phyloP scores from a whole-genome alignment of 768 basidiomycete species.

The Termitomyces sp. region DNA sequence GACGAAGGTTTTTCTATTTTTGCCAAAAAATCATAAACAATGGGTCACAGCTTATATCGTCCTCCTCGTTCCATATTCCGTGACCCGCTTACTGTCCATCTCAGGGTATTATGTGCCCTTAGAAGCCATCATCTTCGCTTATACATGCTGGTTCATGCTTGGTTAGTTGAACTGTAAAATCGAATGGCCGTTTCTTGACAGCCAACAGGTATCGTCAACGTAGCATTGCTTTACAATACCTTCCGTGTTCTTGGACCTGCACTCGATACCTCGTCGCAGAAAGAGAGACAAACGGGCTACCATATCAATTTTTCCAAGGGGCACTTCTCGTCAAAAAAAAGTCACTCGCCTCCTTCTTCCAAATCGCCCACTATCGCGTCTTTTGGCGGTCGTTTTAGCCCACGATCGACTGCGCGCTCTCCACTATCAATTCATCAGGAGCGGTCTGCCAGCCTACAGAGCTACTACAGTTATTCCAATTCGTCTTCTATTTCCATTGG shows the following conservation, averaged over 20 bases:
- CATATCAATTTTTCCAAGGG: conserved; percentile 6
- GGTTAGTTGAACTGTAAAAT: conserved; percentile 33
- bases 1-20: neutral
- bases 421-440: conserved; percentile 20
- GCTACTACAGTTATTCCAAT: conserved; percentile 19
- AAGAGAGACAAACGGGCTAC: conserved; percentile 24
- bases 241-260: conserved; percentile 58
- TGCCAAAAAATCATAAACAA: conserved; percentile 4
- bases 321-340: conserved; percentile 15
- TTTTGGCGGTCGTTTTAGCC: conserved; percentile 5
- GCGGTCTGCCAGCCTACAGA: conserved; percentile 17
- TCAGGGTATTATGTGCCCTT: conserved; percentile 48
- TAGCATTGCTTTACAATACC: conserved; percentile 64
- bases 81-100: conserved; percentile 44
- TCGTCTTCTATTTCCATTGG: conserved; percentile 16
- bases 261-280: conserved; percentile 34
- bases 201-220: conserved; percentile 56
- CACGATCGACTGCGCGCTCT: conserved; percentile 8
- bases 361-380: conserved; percentile 9
- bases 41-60: conserved; percentile 50
- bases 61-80: conserved; percentile 54
- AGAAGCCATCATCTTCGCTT: conserved; percentile 41
- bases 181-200: neutral
- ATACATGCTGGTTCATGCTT: conserved; percentile 46
- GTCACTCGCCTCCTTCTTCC: conserved; percentile 7